Percentiles rank a stretch among this genome's conserved stretches.
These are phyloP conservation scores for Fusarium subtropicale DNA, from an alignment of 2,329 filamentous ascomycete species.

Conservation along the genomic window DNA sequence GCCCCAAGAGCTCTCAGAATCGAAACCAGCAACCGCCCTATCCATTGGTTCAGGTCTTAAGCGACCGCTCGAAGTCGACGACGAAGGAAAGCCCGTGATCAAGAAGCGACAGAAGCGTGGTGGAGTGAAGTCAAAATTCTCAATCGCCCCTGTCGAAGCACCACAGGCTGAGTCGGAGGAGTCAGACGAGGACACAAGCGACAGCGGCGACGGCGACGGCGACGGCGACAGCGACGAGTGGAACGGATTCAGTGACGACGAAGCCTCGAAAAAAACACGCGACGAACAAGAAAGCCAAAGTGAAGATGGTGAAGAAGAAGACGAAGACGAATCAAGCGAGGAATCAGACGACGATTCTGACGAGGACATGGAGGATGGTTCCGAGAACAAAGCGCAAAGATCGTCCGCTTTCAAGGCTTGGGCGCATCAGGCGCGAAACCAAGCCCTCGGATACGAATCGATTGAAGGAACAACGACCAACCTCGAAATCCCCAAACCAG, in stretches of 20 bases:
- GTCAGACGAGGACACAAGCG: slow-evolving; percentile 33
- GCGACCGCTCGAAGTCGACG: slow-evolving; percentile 82
- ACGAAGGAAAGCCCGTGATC: slow-evolving; percentile 82
- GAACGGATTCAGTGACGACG: slow-evolving; percentile 69
- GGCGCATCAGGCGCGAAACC: slow-evolving; percentile 88
- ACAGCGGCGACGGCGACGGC: slow-evolving; percentile 42
- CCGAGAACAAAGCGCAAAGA: slow-evolving; percentile 50
- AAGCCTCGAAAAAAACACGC: slow-evolving; percentile 49
- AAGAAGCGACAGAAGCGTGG: slow-evolving; percentile 82
- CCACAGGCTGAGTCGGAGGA: slow-evolving; percentile 50
- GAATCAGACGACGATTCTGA: slow-evolving; percentile 51
- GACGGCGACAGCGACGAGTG: slow-evolving; percentile 63
- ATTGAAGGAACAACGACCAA: slow-evolving; percentile 56
- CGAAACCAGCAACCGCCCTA: slow-evolving; percentile 15
- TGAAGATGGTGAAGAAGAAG: slow-evolving; percentile 45
- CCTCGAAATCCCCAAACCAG: slow-evolving; percentile 65
- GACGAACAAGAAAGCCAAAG: slow-evolving; percentile 42
- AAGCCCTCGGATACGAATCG: slow-evolving; percentile 76
- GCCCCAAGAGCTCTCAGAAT: slow-evolving; percentile 6
- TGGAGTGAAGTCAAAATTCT: slow-evolving; percentile 67
- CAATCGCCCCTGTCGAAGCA: slow-evolving; percentile 57
- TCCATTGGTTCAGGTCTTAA: slow-evolving; percentile 83
- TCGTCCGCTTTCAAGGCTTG: slow-evolving; percentile 88
- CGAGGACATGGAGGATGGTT: slow-evolving; percentile 49
- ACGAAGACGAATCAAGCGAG: slow-evolving; percentile 47